Conservation (phyloP, 1,284 basidiomycete genomes). For the Cryptococcus deneoformans region DNA sequence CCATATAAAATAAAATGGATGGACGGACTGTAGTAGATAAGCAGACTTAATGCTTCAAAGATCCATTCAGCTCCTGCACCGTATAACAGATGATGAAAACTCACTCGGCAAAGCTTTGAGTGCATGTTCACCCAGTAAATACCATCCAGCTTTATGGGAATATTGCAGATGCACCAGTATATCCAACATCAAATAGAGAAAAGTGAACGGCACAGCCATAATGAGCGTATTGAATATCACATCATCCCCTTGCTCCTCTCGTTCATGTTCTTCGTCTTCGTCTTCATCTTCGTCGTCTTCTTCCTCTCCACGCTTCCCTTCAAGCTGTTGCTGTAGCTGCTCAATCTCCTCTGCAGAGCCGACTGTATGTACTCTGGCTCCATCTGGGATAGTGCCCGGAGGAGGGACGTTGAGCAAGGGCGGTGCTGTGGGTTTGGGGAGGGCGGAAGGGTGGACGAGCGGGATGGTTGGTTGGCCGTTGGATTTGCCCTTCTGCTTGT, state of each 20-base stretch:
- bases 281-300: conserved; percentile 1
- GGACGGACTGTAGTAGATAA: conserved; percentile 37
- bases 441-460: conserved; percentile 4
- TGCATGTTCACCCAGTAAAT: conserved; percentile 20
- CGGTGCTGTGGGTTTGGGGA: not conserved
- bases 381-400: not conserved
- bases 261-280: conserved; percentile 16
- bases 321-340: not conserved
- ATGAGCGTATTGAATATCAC: conserved; percentile 47
- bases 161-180: conserved; percentile 45
- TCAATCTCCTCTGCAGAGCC: conserved; percentile 3
- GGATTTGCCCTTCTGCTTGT: too few relatives aligned
- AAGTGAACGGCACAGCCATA: conserved; percentile 43
- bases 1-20: conserved; percentile 2
- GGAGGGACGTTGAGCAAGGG: not conserved
- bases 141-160: conserved; percentile 23
- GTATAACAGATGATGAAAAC: conserved; percentile 1
- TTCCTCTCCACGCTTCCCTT: not conserved
- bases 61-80: not conserved
- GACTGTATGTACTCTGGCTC: not conserved
- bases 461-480: conserved; percentile 1
- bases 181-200: conserved; percentile 45
- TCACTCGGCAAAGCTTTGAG: conserved; percentile 36
- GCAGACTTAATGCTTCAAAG: conserved; percentile 30
- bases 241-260: conserved; percentile 27